phyloP scores from a whole-genome alignment of 805 yeast genomes.

The Torulaspora microellipsoides region DNA sequence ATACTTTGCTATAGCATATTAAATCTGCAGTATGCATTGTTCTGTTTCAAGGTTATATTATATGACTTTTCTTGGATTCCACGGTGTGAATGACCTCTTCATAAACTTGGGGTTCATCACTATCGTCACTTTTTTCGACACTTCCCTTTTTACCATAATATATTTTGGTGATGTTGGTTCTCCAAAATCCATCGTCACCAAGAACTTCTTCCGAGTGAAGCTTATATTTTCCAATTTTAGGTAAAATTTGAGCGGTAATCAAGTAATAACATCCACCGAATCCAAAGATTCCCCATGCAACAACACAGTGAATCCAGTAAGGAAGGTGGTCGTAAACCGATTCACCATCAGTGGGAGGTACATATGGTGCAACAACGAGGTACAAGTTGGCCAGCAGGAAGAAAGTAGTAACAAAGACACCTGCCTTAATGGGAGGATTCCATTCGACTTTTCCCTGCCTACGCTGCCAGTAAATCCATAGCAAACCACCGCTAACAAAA shows the following conservation, averaged over 20 bases:
- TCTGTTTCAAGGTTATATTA: too few species aligned
- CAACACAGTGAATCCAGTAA: conserved; percentile 75
- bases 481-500: conserved; percentile 52
- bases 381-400: conserved; percentile 63
- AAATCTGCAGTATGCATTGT: too few species aligned
- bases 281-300: conserved; percentile 71
- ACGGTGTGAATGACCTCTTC: too few species aligned
- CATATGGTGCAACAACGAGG: conserved; percentile 70
- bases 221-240: conserved; percentile 49
- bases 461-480: conserved; percentile 52
- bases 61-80: too few species aligned
- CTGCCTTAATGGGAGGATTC: conserved; percentile 69
- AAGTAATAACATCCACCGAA: conserved; percentile 65
- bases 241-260: conserved; percentile 56
- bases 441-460: conserved; percentile 50
- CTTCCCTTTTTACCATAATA: conserved; percentile 10
- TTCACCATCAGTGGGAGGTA: conserved; percentile 66
- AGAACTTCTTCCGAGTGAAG: conserved; percentile 50
- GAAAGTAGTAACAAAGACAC: conserved; percentile 57
- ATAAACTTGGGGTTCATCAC: not conserved
- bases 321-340: conserved; percentile 67
- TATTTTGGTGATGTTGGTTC: conserved; percentile 44
- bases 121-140: conserved; percentile 7
- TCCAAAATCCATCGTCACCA: conserved; percentile 71
- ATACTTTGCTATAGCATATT: too few species aligned